Base-by-base conservation (phyloP, 1,284 basidiomycete species). In the Puccinia hordei region DNA sequence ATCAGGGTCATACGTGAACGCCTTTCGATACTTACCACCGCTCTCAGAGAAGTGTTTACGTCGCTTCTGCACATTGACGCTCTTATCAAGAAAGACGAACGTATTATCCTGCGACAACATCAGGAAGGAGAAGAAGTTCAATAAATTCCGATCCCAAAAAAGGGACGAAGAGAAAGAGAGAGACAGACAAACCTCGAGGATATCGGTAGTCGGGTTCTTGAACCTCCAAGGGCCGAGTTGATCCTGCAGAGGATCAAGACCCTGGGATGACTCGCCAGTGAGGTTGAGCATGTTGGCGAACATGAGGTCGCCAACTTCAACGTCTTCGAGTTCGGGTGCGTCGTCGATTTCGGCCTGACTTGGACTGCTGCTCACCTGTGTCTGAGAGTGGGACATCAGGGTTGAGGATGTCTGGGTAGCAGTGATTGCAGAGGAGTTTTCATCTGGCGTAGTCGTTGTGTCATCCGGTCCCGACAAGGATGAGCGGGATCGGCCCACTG, bases 161-260 rank as follows among this genome's bases (percentile, higher is more conserved):
- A 51, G 0, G 15, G 15, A 24, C 4, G 24, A 41, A 72, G 27
- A 24, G 19, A 27, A 46, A 46, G 49, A 69, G 51, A 22, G 17
- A 22, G 19, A 35, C 24, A 30, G 77, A 74, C 82, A 57, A 57
- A 83, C 83, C 81, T 87, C 87, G 51, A 86, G 83, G 80, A 86
- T 85, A 81, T 87, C 86, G 3, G 84, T 83, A 0, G 82, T 82
- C 5, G 85, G 85, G 69, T 86, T 85, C 0, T 83, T 81, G 72
- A 86, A 87, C 53, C 86, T 84, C 85, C 85, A 87, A 0, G 86
- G 85, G 9, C 87, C 87, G 0, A 87, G 82, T 82, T 83, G 79
- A 13, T 83, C 83, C 63, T 68, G 44, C n/a, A 73, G 84, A 84
- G 35, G 84, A 82, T 82, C 82, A 12, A 19, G 53, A 19, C 53